Base-by-base conservation (phyloP, 1,284 basidiomycete species). In the Ganoderma sp. region DNA sequence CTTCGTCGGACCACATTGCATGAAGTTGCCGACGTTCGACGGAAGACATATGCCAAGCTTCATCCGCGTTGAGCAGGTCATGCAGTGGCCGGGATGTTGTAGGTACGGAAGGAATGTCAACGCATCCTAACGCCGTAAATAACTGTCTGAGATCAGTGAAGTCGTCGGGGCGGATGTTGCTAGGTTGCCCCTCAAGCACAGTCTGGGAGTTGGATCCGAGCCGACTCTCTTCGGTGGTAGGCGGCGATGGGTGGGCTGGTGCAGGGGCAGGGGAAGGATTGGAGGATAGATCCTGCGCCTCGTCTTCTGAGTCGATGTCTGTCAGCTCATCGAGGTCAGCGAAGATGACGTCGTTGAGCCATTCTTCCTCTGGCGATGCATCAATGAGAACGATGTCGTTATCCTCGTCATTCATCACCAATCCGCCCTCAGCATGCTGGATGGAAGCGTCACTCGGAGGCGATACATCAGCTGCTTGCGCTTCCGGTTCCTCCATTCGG, bases 11-110 rank as follows among this genome's bases (percentile, higher is more conserved):
- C 74, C 75, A 78, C 56, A 66, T 64, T 5, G 67, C 50, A 43
- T 75, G 71, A 3, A 79, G 67, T 25, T 67, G 66, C 22, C 57
- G 34, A 22, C 78, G 74, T 65, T 79, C 78, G 1, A 50, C 37
- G 1, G 41, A 52, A 0, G 78, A 78, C 74, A 78, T 75, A 3
- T 65, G 39, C 78, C 78, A 79, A 3, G 77, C 69, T 45, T 72
- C 71, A 15, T 66, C 65, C 1, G 45, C 54, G 0, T 67, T 65
- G 0, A 74, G 65, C 1, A 79, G 75, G 17, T 58, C 61, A 34
- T 64, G 39, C 2, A 75, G 34, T 9, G 69, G 15, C 17, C 76
- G 73, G 28, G 57, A 32, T 0, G 68, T 58, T 0, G 66, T 54
- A 15, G 76, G 74, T 1, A 72, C 57, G 7, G 52, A 54, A 0